Evolutionary conservation across 2,329 filamentous ascomycete genomes (phyloP).

Genomic region (Ascocoryne sarcoides): DNA sequence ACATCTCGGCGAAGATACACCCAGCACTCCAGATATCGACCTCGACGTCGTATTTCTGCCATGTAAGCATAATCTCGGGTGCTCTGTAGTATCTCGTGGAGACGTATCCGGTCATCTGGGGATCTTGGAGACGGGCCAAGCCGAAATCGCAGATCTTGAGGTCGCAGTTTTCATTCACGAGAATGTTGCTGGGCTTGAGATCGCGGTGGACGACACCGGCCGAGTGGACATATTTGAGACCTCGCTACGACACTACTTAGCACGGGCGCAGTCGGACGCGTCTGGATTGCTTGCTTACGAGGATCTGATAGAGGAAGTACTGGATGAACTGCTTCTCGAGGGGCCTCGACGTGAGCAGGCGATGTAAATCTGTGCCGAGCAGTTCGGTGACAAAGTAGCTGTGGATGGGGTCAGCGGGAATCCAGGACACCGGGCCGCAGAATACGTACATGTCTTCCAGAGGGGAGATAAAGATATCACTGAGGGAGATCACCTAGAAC

Average conservation of each 20-base stretch:
- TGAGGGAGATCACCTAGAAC: constrained; percentile 82
- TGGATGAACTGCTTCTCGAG: constrained; percentile 99
- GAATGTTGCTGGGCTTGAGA: constrained; percentile 96
- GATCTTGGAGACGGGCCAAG: constrained; percentile 92
- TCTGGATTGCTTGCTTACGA: constrained; percentile 60
- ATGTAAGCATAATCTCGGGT: constrained; percentile 99
- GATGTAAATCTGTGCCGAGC: constrained; percentile 90
- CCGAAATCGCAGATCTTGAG: constrained; percentile 99
- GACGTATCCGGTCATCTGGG: constrained; percentile 99
- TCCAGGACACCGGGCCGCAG: constrained; percentile 16
- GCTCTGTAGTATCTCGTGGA: constrained; percentile 98
- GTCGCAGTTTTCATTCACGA: constrained; percentile 99
- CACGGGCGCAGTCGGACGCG: too few relatives aligned
- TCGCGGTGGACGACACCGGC: constrained; percentile 96
- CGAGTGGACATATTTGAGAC: constrained; percentile 97
- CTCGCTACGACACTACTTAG: constrained; percentile 61
- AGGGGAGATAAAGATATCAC: constrained; percentile 98
- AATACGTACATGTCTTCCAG: constrained; percentile 82
- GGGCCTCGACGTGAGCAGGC: constrained; percentile 86
- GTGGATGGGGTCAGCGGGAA: constrained; percentile 14
- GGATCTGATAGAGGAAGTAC: constrained; percentile 98
- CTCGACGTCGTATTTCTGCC: constrained; percentile 99
- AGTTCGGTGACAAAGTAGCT: constrained; percentile 98
- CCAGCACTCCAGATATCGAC: constrained; percentile 99
- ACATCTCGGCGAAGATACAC: constrained; percentile 98